Conservation (phyloP, 768 basidiomycete genomes). For the Lyophyllum decastes region DNA sequence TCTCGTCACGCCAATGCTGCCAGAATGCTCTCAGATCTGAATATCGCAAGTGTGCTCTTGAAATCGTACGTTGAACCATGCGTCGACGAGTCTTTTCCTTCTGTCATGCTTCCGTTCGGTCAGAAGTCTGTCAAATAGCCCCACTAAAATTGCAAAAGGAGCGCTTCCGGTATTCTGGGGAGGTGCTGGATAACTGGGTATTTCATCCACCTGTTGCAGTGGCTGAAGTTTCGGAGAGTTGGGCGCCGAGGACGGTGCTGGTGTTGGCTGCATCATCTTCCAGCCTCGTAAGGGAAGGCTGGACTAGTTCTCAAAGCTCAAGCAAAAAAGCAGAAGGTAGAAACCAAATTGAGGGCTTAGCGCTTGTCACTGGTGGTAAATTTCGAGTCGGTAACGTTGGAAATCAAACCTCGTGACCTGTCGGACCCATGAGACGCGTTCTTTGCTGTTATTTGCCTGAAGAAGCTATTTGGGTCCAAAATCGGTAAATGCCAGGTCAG, state of each 20-base stretch:
- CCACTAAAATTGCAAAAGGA: conserved; percentile 67
- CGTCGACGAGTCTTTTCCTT: conserved; percentile 63
- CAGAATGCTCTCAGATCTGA: conserved; percentile 12
- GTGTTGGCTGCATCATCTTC: conserved; percentile 62
- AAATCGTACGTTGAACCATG: conserved; percentile 78
- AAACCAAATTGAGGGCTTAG: too few species aligned
- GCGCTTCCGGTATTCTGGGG: conserved; percentile 70
- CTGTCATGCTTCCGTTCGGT: conserved; percentile 74
- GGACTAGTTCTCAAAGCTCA: neutral
- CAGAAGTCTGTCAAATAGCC: conserved; percentile 76
- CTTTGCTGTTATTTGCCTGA: conserved; percentile 30
- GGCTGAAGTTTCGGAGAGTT: conserved; percentile 37
- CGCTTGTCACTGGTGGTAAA: too few species aligned
- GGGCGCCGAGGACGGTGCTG: conserved; percentile 62
- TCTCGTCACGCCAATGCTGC: conserved; percentile 84
- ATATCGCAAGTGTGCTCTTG: neutral
- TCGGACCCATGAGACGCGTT: conserved; percentile 30
- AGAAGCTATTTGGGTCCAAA: neutral
- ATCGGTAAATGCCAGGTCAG: conserved; percentile 7
- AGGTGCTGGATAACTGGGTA: conserved; percentile 48
- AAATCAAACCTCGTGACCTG: conserved; percentile 18
- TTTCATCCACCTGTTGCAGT: conserved; percentile 23
- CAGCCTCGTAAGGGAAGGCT: neutral
- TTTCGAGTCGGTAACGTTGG: neutral
- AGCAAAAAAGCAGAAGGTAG: neutral